These are phyloP conservation scores for Gardenia jasminoides DNA, from an alignment of 257 asterid species.

Conservation along the genomic window DNA sequence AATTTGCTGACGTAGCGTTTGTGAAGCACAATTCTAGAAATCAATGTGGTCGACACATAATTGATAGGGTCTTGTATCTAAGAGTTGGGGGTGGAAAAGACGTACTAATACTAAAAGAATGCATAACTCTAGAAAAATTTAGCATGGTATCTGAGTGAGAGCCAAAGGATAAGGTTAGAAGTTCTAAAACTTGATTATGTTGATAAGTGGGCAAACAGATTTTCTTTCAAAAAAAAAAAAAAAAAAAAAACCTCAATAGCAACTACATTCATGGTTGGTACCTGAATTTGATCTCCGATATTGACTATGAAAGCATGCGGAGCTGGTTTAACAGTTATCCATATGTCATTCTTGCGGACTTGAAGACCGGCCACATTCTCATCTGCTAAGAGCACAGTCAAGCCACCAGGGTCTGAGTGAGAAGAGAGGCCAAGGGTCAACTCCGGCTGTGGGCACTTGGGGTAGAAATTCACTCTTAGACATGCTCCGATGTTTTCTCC, in stretches of 20 bases:
- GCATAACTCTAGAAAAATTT: too few relatives aligned
- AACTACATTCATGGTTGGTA: neutral
- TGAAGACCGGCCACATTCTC: constrained; percentile 75
- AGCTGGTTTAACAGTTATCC: constrained; percentile 79
- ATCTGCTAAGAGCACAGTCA: constrained; percentile 76
- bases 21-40: neutral
- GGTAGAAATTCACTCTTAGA: constrained; percentile 77
- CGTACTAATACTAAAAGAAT: too few relatives aligned
- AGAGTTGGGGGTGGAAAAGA: too few relatives aligned
- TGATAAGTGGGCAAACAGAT: neutral
- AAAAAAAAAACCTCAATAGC: too few relatives aligned
- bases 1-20: neutral
- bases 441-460: constrained; percentile 86
- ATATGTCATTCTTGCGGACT: constrained; percentile 46
- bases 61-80: too few relatives aligned
- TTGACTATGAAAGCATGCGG: constrained; percentile 80
- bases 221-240: too few relatives aligned
- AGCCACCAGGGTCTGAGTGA: constrained; percentile 91
- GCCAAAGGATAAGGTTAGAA: neutral
- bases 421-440: constrained; percentile 72
- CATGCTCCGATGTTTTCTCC: constrained; percentile 76
- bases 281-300: constrained; percentile 91
- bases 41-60: too few relatives aligned
- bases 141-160: neutral
- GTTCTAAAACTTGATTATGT: neutral